Evolutionary conservation across 306 rosid species (phyloP).

Genomic region (Trifolium repens): DNA sequence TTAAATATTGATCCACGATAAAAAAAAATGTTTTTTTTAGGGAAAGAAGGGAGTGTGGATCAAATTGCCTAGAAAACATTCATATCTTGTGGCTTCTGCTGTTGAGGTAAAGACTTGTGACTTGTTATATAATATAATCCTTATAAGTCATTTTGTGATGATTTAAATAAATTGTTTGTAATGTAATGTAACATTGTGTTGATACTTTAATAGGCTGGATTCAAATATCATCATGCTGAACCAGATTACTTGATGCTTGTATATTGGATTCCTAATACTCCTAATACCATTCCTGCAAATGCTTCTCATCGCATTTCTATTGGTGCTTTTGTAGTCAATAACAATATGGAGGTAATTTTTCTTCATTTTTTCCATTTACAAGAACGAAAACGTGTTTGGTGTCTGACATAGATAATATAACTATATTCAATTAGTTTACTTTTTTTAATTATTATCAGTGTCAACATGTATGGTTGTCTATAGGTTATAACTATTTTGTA

Average conservation of each 20-base stretch:
- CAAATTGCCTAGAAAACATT: conserved; percentile 59
- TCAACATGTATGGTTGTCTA: too few relatives aligned
- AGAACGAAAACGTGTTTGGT: not conserved
- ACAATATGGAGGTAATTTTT: conserved; percentile 60
- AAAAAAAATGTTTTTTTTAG: conserved; percentile 39
- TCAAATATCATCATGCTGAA: conserved; percentile 88
- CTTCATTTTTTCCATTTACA: not conserved
- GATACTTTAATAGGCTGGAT: conserved; percentile 69
- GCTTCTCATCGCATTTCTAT: conserved; percentile 84
- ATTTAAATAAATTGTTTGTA: not conserved
- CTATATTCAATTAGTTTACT: not conserved
- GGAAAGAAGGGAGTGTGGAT: conserved; percentile 92
- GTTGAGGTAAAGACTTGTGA: conserved; percentile 56
- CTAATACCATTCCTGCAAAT: conserved; percentile 75
- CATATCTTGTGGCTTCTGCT: conserved; percentile 65
- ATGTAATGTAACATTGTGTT: conserved; percentile 13
- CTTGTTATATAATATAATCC: not conserved
- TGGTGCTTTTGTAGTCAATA: conserved; percentile 82
- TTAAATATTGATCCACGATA: too few relatives aligned
- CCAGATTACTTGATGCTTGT: conserved; percentile 82
- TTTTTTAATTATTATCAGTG: too few relatives aligned
- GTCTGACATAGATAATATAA: not conserved
- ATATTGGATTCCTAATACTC: conserved; percentile 69
- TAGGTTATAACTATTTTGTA: not conserved
- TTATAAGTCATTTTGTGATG: conserved; percentile 2